phyloP scores from a whole-genome alignment of 352 stramenopile genomes.

The Pythium dissimile region DNA sequence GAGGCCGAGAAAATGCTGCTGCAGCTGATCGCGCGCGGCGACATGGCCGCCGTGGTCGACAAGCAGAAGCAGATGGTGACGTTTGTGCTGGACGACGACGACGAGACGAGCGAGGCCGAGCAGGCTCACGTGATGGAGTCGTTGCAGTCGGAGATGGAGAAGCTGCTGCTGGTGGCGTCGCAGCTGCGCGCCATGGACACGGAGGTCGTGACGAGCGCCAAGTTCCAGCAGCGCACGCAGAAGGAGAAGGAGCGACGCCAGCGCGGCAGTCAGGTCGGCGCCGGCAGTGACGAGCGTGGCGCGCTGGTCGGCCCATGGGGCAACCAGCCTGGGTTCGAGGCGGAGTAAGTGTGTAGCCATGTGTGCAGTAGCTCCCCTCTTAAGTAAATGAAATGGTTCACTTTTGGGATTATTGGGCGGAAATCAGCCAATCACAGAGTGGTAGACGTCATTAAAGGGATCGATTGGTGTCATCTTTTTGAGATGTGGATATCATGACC shows the following conservation, averaged over 20 bases:
- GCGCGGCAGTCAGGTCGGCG: slow-evolving; percentile 14
- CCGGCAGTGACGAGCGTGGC: slow-evolving; percentile 16
- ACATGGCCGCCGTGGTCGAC: slow-evolving; percentile 68
- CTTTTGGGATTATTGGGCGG: neutral
- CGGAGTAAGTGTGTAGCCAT: slow-evolving; percentile 24
- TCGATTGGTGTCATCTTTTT: too few species aligned
- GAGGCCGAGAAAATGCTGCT: slow-evolving; percentile 62
- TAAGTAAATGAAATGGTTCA: neutral
- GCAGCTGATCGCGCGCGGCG: slow-evolving; percentile 41
- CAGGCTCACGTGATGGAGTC: slow-evolving; percentile 44
- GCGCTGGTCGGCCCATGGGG: slow-evolving; percentile 8
- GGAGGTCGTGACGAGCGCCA: slow-evolving; percentile 76
- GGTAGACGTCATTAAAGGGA: too few species aligned
- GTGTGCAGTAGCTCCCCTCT: slow-evolving; percentile 5
- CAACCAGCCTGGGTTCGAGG: neutral
- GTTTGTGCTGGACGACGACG: slow-evolving; percentile 67
- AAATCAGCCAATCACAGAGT: neutral
- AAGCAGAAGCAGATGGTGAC: slow-evolving; percentile 75
- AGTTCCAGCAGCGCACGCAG: slow-evolving; percentile 70
- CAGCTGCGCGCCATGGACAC: slow-evolving; percentile 73
- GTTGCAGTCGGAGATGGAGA: slow-evolving; percentile 74
- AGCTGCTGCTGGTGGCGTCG: slow-evolving; percentile 59
- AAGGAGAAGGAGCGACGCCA: slow-evolving; percentile 77
- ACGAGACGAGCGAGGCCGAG: slow-evolving; percentile 28
- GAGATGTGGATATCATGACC: too few species aligned